Evolutionary conservation across 805 yeast species (phyloP).

Genomic region (Metschnikowia borealis): DNA sequence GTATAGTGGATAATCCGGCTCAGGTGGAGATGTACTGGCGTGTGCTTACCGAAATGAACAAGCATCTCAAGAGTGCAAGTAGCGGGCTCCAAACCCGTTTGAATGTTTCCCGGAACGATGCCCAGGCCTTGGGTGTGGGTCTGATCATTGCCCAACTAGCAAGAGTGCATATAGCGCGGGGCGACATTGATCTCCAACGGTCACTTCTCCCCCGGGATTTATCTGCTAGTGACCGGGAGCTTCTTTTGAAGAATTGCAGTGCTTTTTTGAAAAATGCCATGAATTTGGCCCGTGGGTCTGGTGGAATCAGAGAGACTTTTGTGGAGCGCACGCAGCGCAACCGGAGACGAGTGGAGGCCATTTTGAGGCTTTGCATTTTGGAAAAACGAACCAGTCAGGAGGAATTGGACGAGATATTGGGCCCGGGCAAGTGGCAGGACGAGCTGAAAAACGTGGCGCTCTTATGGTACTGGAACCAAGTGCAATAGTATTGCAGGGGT

Average conservation of each 20-base stretch:
- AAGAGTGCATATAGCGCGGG: slow-evolving; percentile 45
- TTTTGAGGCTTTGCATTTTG: slow-evolving; percentile 41
- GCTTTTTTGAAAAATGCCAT: slow-evolving; percentile 45
- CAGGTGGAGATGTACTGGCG: slow-evolving; percentile 33
- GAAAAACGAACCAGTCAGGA: slow-evolving; percentile 24
- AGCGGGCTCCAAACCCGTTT: slow-evolving; percentile 22
- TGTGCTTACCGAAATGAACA: slow-evolving; percentile 35
- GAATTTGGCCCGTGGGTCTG: slow-evolving; percentile 41
- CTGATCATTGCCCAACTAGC: slow-evolving; percentile 34
- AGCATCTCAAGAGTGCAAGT: slow-evolving; percentile 37
- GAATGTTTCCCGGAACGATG: neutral
- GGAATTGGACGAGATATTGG: slow-evolving; percentile 20
- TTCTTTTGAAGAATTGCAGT: slow-evolving; percentile 37
- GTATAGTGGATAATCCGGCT: slow-evolving; percentile 2
- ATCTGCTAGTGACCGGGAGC: slow-evolving; percentile 25
- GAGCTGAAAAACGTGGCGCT: slow-evolving; percentile 24
- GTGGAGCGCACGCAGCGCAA: slow-evolving; percentile 41
- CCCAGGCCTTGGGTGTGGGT: slow-evolving; percentile 25
- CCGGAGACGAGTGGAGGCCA: slow-evolving; percentile 43
- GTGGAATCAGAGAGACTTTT: slow-evolving; percentile 49
- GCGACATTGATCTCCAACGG: slow-evolving; percentile 51
- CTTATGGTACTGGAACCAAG: slow-evolving; percentile 24
- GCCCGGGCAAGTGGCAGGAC: slow-evolving; percentile 27
- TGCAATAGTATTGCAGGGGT: no score
- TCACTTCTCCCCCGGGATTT: slow-evolving; percentile 28